Evolutionary conservation across 257 asterid species (phyloP), one percentile per base, ranked within the genome.

Genomic region (Penstemon davidsonii): DNA sequence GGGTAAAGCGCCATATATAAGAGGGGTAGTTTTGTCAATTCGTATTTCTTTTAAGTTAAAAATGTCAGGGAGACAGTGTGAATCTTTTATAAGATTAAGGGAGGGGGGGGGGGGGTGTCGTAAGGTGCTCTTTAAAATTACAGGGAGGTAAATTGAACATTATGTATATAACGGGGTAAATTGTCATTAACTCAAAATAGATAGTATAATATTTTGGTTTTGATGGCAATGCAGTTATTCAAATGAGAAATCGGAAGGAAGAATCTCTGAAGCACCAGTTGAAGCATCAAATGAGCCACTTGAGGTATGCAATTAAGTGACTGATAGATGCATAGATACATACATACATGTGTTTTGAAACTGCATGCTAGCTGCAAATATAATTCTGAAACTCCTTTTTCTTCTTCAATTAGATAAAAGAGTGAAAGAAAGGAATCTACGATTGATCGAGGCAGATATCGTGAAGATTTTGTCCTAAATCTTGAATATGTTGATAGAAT

Each of bases 201-300:
- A 56, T 73, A 13, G 19, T 55, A 62, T 6, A 41, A 54, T 56
- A 51, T 68, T 56, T 47, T 61, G 60, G 39, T 51, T 44, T 8
- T 36, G 13, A 10, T 42, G 43, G 56, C 9, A 25, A 25, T 25
- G 52, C 61, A 91, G 96, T 69, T 86, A 83, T 75, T 88, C 95
- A 5, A 91, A 91, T 41, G 97, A 88, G 87, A 91, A 91, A 80
- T 91, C 96, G 1, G 95, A 91, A 80, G 85, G 91, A n/a, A 81
- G 93, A 78, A 73, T 72, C 56, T 70, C 88, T 1, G 97, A 88
- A 75, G 79, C 8, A 36, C 74, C 84, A 5, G 80, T 58, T 7
- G 95, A 86, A 77, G 89, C 84, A 51, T 52, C 85, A 37, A 44
- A 73, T 50, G 80, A 71, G 25, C 66, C 83, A 68, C 65, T 79